A percentile compares a stretch with the other conserved stretches of the same genome.
Conservation (phyloP, 75 land plant species). For the Pinus albicaulis region DNA sequence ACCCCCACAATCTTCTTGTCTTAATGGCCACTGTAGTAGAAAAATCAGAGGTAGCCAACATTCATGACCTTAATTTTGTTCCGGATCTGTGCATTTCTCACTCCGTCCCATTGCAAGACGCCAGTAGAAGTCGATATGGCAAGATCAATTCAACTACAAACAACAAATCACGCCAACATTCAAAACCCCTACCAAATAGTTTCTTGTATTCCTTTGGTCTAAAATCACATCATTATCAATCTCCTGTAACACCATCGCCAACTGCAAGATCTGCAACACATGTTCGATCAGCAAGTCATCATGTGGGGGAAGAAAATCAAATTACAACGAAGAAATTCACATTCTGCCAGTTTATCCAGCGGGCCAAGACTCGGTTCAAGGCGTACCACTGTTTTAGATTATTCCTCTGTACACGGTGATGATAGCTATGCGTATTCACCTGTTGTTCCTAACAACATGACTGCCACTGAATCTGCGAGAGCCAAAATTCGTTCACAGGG, state of each 20-base stretch:
- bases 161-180: background rate
- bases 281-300: conserved; percentile 63
- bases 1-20: conserved; percentile 71
- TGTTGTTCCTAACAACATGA: conserved; percentile 86
- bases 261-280: conserved; percentile 17
- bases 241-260: conserved; percentile 1
- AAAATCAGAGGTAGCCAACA: conserved; percentile 18
- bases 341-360: conserved; percentile 23
- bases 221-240: conserved; percentile 10
- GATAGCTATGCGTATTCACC: conserved; percentile 17
- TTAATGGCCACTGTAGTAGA: conserved; percentile 78
- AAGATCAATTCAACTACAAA: conserved; percentile 41
- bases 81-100: conserved; percentile 84
- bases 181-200: background rate
- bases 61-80: conserved; percentile 65
- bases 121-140: conserved; percentile 72
- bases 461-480: conserved; percentile 85
- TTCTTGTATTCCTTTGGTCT: background rate
- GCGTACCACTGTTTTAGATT: conserved; percentile 11
- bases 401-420: background rate
- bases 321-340: conserved; percentile 17
- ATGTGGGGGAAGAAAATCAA: conserved; percentile 22
- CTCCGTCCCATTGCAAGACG: conserved; percentile 81
- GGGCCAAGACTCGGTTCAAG: conserved; percentile 14
- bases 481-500: conserved; percentile 75